Base-by-base conservation (phyloP, 768 basidiomycete species). In the Leccinellum albellum region DNA sequence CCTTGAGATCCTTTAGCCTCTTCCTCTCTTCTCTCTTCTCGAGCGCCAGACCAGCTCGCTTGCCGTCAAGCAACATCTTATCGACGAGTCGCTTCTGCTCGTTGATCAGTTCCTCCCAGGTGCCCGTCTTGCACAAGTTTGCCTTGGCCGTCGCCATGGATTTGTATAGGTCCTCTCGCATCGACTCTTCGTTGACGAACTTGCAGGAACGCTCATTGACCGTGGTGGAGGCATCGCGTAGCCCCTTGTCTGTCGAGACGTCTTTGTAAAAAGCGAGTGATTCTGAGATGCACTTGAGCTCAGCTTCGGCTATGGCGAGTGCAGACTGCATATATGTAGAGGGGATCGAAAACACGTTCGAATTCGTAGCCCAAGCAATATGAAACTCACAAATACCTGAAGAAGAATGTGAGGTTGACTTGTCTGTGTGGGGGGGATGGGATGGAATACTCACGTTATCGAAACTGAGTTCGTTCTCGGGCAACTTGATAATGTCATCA, bases 11-110 rank as follows among this genome's bases (percentile, higher is more conserved):
- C 58, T 73, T 85, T 61, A 92, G 68, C 60, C 79, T 75, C 28
- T 76, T 76, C 51, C 85, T 76, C 14, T 67, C 67, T 62, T 89
- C 79, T 51, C 79, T 75, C 48, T 86, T 85, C 0, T 88, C 81
- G 17, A 94, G 77, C 15, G 79, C 87, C 47, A 94, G 77, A 49
- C 93, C 93, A 45, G 87, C 84, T 14, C 93, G 82, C 66, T 81
- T 89, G 10, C 91, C 89, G 54, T 92, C 91, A 59, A 89, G 76
- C 35, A 83, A 75, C 83, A 89, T 82, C 70, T 91, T 89, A 24
- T 94, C 89, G 8, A 93, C 79, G n/a, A 95, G 77, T 12, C 91
- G 82, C 60, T 83, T 71, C 63, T 91, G 84, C 66, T 94, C 92
- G 0, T 79, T 57, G 14, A 76, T 80, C 9, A 94, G 75, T 50